Conservation (phyloP, 140 eudicot genomes). For the Oenanthe javanica region DNA sequence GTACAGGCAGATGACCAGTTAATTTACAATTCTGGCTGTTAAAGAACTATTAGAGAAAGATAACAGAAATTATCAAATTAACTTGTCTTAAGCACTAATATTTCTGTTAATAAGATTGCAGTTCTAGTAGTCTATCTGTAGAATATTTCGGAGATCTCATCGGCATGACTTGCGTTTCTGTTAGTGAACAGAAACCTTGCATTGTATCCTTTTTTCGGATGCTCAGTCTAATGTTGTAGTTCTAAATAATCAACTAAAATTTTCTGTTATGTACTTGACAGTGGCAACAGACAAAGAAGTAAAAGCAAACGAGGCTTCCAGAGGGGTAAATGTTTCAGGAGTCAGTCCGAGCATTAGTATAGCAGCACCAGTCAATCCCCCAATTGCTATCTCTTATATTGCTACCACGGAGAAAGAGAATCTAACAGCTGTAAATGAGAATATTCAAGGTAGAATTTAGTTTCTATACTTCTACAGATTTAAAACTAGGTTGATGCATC, state of each 20-base stretch:
- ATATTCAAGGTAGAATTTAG: slow-evolving; percentile 32
- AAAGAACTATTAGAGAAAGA: neutral
- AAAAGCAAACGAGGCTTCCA: slow-evolving; percentile 13
- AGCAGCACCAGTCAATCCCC: slow-evolving; percentile 16
- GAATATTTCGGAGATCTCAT: neutral
- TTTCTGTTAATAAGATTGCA: neutral
- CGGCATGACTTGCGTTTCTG: neutral
- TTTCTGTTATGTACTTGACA: neutral
- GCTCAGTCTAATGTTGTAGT: neutral
- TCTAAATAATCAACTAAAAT: neutral
- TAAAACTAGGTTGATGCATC: neutral
- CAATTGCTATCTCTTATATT: slow-evolving; percentile 16
- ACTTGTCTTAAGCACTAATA: neutral
- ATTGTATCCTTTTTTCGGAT: neutral
- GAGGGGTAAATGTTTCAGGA: slow-evolving; percentile 20
- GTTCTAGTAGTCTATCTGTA: neutral
- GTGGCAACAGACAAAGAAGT: slow-evolving; percentile 23
- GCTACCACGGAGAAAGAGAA: slow-evolving; percentile 5
- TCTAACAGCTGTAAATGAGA: slow-evolving; percentile 13
- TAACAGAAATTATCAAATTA: neutral
- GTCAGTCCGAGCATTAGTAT: slow-evolving; percentile 11
- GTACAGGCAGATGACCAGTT: neutral
- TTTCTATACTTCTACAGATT: slow-evolving; percentile 4
- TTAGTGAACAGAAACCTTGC: neutral
- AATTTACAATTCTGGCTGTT: neutral